phyloP scores from a whole-genome alignment of 2,329 filamentous ascomycete species.

The Fusarium vanettenii region DNA sequence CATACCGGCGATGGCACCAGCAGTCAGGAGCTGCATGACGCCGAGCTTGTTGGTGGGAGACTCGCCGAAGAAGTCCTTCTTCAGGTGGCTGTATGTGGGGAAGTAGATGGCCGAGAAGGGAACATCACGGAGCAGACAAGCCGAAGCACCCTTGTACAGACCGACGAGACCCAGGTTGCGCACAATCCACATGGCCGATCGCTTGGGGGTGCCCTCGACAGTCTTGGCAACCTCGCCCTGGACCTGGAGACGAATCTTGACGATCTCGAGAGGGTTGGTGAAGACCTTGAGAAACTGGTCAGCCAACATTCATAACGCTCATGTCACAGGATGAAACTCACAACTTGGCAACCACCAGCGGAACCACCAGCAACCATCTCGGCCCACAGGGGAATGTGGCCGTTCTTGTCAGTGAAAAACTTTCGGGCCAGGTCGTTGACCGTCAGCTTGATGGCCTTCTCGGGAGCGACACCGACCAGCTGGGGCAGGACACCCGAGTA shows the following conservation, averaged over 20 bases:
- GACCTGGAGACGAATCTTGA: slow-evolving; percentile 98
- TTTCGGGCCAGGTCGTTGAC: slow-evolving; percentile 93
- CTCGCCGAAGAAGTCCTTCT: slow-evolving; percentile 94
- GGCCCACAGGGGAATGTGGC: slow-evolving; percentile 74
- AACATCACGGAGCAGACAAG: slow-evolving; percentile 94
- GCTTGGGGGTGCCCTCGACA: slow-evolving; percentile 82
- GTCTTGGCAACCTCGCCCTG: slow-evolving; percentile 95
- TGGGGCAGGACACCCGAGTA: slow-evolving; percentile 97
- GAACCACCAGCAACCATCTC: slow-evolving; percentile 90
- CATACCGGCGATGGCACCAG: slow-evolving; percentile 95
- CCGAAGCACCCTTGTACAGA: slow-evolving; percentile 95
- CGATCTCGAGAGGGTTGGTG: slow-evolving; percentile 97
- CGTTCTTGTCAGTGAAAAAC: slow-evolving; percentile 79
- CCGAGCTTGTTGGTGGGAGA: slow-evolving; percentile 87
- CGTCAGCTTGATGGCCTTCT: slow-evolving; percentile 99
- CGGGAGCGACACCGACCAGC: slow-evolving; percentile 96
- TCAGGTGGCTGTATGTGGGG: slow-evolving; percentile 94
- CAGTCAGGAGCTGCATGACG: slow-evolving; percentile 89
- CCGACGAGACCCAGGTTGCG: slow-evolving; percentile 93
- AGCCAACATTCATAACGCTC: not conserved
- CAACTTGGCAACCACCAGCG: slow-evolving; percentile 95
- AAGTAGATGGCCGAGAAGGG: slow-evolving; percentile 99
- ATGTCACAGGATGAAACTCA: slow-evolving; percentile 62
- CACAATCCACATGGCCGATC: slow-evolving; percentile 98
- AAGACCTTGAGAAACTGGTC: slow-evolving; percentile 72